Evolutionary conservation across 2,329 filamentous ascomycete species (phyloP).

Genomic region (Sarocladium oryzae): DNA sequence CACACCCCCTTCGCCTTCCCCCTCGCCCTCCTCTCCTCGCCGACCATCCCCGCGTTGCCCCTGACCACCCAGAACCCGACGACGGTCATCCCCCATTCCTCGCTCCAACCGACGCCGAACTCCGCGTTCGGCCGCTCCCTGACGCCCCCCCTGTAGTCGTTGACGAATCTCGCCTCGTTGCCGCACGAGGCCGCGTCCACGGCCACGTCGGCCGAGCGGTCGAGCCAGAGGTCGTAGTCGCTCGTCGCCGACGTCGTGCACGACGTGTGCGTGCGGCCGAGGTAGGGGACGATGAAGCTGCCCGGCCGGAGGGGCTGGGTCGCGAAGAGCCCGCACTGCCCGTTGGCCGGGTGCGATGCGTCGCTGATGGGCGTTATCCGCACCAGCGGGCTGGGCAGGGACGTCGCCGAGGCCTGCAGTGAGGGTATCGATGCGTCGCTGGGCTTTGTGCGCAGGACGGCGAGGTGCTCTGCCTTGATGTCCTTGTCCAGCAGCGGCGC

Average conservation of each 20-base stretch:
- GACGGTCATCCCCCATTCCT: constrained; percentile 40
- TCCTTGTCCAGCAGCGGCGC: constrained; percentile 41
- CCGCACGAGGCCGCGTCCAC: constrained; percentile 53
- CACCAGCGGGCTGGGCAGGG: constrained; percentile 44
- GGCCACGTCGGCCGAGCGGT: constrained; percentile 48
- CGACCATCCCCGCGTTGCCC: constrained; percentile 1
- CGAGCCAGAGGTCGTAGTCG: constrained; percentile 61
- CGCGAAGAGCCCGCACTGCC: constrained; percentile 56
- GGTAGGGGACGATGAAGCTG: constrained; percentile 53
- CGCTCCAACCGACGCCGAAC: constrained; percentile 53
- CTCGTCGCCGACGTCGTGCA: constrained; percentile 22
- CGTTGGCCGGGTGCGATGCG: constrained; percentile 48
- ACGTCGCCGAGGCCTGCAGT: constrained; percentile 25
- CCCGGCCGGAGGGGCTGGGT: constrained; percentile 45
- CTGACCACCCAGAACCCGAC: constrained; percentile 52
- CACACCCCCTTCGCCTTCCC: constrained; percentile 23
- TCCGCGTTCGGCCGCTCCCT: constrained; percentile 48
- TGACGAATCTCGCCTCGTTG: constrained; percentile 61
- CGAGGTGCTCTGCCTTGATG: constrained; percentile 35
- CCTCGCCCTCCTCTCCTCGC: constrained; percentile 9
- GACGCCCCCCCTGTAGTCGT: constrained; percentile 56
- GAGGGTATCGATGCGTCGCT: constrained; percentile 15
- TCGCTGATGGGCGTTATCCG: constrained; percentile 47
- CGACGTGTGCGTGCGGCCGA: constrained; percentile 49
- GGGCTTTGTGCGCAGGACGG: constrained; percentile 28